Percentiles rank a stretch among this genome's conserved stretches.
phyloP scores from a whole-genome alignment of 2,329 filamentous ascomycete species.

The Ophiosphaerella korrae region DNA sequence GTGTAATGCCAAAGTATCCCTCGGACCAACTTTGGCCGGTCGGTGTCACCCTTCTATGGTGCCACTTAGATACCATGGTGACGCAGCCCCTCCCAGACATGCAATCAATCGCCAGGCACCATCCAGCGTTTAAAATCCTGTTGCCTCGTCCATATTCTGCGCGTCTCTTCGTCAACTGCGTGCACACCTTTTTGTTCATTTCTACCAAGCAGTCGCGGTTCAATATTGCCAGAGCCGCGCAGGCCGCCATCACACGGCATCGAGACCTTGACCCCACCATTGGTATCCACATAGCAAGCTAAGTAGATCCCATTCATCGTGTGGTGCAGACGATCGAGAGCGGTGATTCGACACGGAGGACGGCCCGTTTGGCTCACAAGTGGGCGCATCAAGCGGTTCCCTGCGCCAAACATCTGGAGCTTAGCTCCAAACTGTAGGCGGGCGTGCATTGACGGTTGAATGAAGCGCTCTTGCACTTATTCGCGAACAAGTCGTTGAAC shows the following conservation, averaged over 20 bases:
- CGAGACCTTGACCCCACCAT: constrained; percentile 15
- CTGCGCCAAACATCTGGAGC: constrained; percentile 15
- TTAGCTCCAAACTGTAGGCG: constrained; percentile 3
- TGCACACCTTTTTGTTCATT: too few species aligned
- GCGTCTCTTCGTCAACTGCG: background rate
- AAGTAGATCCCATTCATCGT: constrained; percentile 23
- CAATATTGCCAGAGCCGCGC: constrained; percentile 16
- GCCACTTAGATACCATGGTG: constrained; percentile 2
- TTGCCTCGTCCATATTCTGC: background rate
- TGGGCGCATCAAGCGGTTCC: constrained; percentile 26
- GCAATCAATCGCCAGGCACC: too few species aligned
- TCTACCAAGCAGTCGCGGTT: too few species aligned
- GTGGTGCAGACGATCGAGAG: constrained; percentile 15
- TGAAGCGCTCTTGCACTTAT: constrained; percentile 26
- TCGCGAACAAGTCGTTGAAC: constrained; percentile 23
- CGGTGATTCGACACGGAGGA: constrained; percentile 25
- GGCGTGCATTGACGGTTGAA: constrained; percentile 26
- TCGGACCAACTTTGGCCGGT: constrained; percentile 4
- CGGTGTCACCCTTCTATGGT: background rate
- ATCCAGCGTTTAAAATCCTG: background rate
- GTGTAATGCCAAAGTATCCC: too few species aligned
- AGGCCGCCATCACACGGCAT: constrained; percentile 21
- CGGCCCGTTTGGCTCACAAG: constrained; percentile 23
- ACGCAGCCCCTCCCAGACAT: constrained; percentile 9
- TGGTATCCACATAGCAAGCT: constrained; percentile 24